Evolutionary conservation across 1,139 yeast species (phyloP).

Genomic region (Arxiozyma slooffiae): DNA sequence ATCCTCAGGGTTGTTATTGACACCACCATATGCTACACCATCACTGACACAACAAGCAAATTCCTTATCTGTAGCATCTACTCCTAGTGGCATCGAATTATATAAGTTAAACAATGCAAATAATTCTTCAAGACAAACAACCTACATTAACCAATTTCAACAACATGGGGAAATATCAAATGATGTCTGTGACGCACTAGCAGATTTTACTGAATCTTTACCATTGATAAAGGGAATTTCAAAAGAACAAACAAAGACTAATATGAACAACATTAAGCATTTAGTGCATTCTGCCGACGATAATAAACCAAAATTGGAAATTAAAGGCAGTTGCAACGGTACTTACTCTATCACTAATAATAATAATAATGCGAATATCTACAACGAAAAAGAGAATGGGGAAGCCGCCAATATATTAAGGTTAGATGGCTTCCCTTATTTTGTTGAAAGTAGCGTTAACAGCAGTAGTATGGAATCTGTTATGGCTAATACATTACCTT

Average conservation of each 20-base stretch:
- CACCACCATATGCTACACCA: constrained; percentile 19
- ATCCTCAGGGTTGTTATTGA: constrained; percentile 11
- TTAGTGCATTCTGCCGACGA: not conserved
- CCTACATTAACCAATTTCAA: not conserved
- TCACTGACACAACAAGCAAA: constrained; percentile 15
- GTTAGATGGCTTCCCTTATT: constrained; percentile 5
- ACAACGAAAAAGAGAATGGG: not conserved
- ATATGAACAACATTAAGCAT: not conserved
- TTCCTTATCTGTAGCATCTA: constrained; percentile 19
- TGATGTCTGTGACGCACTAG: not conserved
- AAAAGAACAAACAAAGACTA: not conserved
- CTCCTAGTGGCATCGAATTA: constrained; percentile 14
- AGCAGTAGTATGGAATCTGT: constrained; percentile 23
- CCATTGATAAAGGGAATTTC: constrained; percentile 1
- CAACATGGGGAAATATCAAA: not conserved
- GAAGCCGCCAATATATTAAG: constrained; percentile 1
- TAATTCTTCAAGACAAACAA: constrained; percentile 1
- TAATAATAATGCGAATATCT: not conserved
- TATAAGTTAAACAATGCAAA: not conserved
- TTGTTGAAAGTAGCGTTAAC: constrained; percentile 17
- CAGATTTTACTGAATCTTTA: not conserved
- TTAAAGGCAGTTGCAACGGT: not conserved
- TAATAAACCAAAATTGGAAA: not conserved
- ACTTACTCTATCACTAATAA: not conserved
- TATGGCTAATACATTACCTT: constrained; percentile 19